Evolutionary conservation across 352 stramenopile genomes (phyloP).

Genomic region (Peronosclerospora sorghi): DNA sequence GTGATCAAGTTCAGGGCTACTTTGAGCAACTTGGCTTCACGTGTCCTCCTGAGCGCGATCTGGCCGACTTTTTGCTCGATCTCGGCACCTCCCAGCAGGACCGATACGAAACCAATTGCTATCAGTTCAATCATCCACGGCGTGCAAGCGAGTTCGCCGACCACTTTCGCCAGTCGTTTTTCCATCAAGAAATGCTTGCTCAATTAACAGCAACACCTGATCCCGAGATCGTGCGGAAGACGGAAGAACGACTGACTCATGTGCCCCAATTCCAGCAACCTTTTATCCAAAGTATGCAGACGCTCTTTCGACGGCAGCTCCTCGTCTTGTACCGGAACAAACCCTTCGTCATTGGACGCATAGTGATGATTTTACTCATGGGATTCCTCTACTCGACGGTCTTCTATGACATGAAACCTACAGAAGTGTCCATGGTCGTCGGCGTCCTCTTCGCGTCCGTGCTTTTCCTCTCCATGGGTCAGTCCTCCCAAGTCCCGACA

Average conservation of each 20-base stretch:
- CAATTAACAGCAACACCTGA: neutral
- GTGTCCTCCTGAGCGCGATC: constrained; percentile 18
- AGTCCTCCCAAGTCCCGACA: neutral
- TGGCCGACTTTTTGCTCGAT: constrained; percentile 23
- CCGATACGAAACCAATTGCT: constrained; percentile 9
- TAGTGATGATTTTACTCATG: constrained; percentile 32
- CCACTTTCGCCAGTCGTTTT: constrained; percentile 23
- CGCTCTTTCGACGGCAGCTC: constrained; percentile 29
- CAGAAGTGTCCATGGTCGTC: constrained; percentile 29
- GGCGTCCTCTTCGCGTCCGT: constrained; percentile 60
- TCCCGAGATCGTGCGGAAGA: neutral
- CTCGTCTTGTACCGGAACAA: constrained; percentile 33
- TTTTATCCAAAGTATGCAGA: constrained; percentile 14
- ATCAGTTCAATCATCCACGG: constrained; percentile 8
- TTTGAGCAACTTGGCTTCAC: constrained; percentile 29
- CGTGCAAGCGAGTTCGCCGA: constrained; percentile 13
- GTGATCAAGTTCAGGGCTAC: constrained; percentile 30
- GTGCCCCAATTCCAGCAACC: constrained; percentile 29
- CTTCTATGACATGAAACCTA: constrained; percentile 36
- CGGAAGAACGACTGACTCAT: neutral
- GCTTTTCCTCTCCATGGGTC: neutral
- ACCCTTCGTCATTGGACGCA: constrained; percentile 18
- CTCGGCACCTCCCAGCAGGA: constrained; percentile 19
- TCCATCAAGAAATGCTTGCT: constrained; percentile 6
- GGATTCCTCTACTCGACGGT: constrained; percentile 29